phyloP scores from a whole-genome alignment of 805 yeast species.

The Kodamaea jinghongensis region DNA sequence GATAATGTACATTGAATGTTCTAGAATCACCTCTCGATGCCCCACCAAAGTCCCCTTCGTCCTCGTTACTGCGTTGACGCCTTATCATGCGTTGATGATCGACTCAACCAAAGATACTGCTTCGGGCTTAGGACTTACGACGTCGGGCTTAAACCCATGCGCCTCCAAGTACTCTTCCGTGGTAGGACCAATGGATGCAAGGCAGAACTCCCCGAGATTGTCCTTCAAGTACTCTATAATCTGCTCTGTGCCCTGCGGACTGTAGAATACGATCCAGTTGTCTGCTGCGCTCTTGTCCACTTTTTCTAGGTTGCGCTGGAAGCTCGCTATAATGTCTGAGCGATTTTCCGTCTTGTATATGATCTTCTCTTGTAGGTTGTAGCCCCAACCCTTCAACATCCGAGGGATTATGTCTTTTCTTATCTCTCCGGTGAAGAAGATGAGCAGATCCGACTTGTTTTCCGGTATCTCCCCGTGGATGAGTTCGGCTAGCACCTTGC shows the following conservation, averaged over 20 bases:
- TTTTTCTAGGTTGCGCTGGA: slow-evolving; percentile 14
- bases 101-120: slow-evolving; percentile 54
- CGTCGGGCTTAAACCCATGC: slow-evolving; percentile 54
- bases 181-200: slow-evolving; percentile 93
- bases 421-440: slow-evolving; percentile 84
- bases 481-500: slow-evolving; percentile 62
- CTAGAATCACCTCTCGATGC: no score
- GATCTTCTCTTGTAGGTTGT: slow-evolving; percentile 53
- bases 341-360: slow-evolving; percentile 66
- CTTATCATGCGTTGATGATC: slow-evolving; percentile 16
- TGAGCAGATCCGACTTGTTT: slow-evolving; percentile 32
- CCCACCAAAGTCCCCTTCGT: no score
- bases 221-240: slow-evolving; percentile 46
- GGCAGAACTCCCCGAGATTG: slow-evolving; percentile 13
- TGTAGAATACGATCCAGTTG: slow-evolving; percentile 81
- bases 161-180: slow-evolving; percentile 61
- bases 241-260: slow-evolving; percentile 81
- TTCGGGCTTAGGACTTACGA: slow-evolving; percentile 71
- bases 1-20: no score
- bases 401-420: slow-evolving; percentile 80
- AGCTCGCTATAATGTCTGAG: slow-evolving; percentile 44
- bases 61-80: no score
- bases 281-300: slow-evolving; percentile 2
- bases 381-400: slow-evolving; percentile 44
- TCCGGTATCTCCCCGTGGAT: slow-evolving; percentile 40